Percentiles rank a stretch among this genome's conserved stretches.
phyloP scores from a whole-genome alignment of 2,329 filamentous ascomycete genomes.

The Trichoderma sp. region DNA sequence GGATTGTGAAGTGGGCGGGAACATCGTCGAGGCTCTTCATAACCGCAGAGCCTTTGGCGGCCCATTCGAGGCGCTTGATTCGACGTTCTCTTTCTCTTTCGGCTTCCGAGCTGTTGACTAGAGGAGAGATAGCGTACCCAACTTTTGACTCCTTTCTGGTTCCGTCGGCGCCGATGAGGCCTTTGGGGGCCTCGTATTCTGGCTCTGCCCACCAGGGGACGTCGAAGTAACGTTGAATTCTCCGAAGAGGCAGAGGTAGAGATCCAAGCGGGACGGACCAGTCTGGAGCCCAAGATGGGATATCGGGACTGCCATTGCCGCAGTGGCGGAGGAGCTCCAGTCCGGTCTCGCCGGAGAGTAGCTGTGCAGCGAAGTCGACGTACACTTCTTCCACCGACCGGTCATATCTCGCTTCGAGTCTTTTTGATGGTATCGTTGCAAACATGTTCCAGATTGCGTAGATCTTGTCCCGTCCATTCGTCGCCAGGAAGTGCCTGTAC shows the following conservation, averaged over 20 bases:
- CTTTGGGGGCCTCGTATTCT: background rate
- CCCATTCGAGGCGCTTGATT: constrained; percentile 7
- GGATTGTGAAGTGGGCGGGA: background rate
- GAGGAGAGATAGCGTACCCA: background rate
- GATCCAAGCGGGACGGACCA: constrained; percentile 1
- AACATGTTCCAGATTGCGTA: constrained; percentile 23
- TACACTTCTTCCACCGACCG: background rate
- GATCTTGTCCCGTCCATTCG: constrained; percentile 5
- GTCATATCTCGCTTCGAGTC: constrained; percentile 11
- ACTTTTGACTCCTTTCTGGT: background rate
- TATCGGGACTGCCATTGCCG: background rate
- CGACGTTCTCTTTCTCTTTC: background rate
- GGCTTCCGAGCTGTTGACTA: background rate
- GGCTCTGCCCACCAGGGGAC: constrained; percentile 18
- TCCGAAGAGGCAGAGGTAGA: background rate
- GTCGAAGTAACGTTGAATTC: constrained; percentile 11
- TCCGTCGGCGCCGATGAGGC: background rate
- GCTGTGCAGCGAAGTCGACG: background rate
- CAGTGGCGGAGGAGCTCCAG: constrained; percentile 12
- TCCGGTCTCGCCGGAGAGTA: background rate
- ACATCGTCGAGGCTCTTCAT: background rate
- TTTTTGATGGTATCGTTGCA: background rate
- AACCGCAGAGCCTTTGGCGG: background rate
- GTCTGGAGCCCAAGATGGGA: constrained; percentile 9
- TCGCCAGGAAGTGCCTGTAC: constrained; percentile 4